Conservation (phyloP, 2,329 filamentous ascomycete species). For the Aotearoamyces nothofagi region DNA sequence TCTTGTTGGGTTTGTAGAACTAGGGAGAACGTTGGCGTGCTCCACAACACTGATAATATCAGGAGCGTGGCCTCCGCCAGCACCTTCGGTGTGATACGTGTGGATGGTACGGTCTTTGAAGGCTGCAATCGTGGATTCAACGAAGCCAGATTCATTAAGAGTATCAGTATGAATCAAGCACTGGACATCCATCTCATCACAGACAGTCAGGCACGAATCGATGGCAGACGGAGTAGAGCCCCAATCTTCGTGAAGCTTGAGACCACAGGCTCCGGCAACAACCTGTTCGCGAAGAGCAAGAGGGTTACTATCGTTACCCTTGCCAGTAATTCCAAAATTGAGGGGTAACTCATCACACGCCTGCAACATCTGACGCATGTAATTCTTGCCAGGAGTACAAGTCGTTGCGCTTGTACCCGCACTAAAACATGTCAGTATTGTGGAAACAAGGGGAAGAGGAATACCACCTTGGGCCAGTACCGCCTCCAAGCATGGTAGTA, state of each 20-base stretch:
- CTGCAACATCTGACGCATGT: slow-evolving; percentile 81
- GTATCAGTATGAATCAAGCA: slow-evolving; percentile 94
- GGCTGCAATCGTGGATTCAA: slow-evolving; percentile 76
- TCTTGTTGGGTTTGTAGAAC: slow-evolving; percentile 81
- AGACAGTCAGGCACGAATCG: slow-evolving; percentile 70
- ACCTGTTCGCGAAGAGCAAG: slow-evolving; percentile 64
- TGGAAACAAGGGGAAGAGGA: background rate
- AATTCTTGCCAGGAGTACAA: slow-evolving; percentile 73
- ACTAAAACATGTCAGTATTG: slow-evolving; percentile 23
- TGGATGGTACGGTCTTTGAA: slow-evolving; percentile 83
- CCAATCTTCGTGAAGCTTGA: slow-evolving; percentile 97
- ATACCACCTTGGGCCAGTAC: slow-evolving; percentile 67
- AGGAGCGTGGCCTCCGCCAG: slow-evolving; percentile 85
- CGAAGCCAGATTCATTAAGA: slow-evolving; percentile 93
- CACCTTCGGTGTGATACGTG: slow-evolving; percentile 93
- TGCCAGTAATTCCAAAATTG: slow-evolving; percentile 83
- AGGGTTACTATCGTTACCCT: slow-evolving; percentile 73
- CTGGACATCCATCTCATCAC: slow-evolving; percentile 84
- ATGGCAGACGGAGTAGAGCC: slow-evolving; percentile 83
- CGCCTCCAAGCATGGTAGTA: slow-evolving; percentile 81
- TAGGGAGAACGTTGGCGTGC: slow-evolving; percentile 74
- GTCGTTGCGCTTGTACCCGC: slow-evolving; percentile 86
- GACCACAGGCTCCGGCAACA: slow-evolving; percentile 68
- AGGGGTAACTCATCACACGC: slow-evolving; percentile 68
- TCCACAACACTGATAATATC: slow-evolving; percentile 94